phyloP scores from a whole-genome alignment of 768 basidiomycete genomes.

The Hygrocybe coccinea region DNA sequence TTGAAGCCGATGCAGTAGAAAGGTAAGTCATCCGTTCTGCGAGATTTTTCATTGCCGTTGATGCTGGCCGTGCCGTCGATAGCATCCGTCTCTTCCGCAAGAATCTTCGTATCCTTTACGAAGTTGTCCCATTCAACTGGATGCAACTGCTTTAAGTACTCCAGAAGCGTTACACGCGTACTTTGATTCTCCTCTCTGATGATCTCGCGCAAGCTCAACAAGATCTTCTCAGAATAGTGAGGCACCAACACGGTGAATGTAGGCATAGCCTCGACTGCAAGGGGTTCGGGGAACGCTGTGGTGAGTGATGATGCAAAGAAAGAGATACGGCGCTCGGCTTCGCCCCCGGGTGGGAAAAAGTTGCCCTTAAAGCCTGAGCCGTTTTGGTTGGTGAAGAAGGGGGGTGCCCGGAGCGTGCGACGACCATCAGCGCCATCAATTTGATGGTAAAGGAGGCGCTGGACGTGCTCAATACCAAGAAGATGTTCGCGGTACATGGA shows the following conservation, averaged over 20 bases:
- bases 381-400: conserved; percentile 95
- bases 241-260: conserved; percentile 99
- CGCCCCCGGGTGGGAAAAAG: conserved; percentile 92
- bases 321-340: conserved; percentile 96
- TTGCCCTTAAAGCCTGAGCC: conserved; percentile 63
- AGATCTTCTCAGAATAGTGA: conserved; percentile 98
- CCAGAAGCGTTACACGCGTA: conserved; percentile 93
- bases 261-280: conserved; percentile 97
- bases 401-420: conserved; percentile 89
- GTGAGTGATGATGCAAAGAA: conserved; percentile 99
- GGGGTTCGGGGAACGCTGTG: conserved; percentile 88
- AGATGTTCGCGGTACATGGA: conserved; percentile 99
- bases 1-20: conserved; percentile 99
- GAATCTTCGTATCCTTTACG: conserved; percentile 98
- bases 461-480: conserved; percentile 96
- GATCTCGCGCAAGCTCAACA: conserved; percentile 94
- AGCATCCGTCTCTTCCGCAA: conserved; percentile 80
- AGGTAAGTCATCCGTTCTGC: conserved; percentile 86
- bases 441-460: conserved; percentile 95
- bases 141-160: conserved; percentile 97
- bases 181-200: conserved; percentile 96
- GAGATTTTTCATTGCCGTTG: conserved; percentile 65
- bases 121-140: conserved; percentile 99
- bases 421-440: conserved; percentile 86
- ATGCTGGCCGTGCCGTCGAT: conserved; percentile 50